These are phyloP conservation scores for Euryodendron excelsum DNA, from an alignment of 148 eudicot species.

Conservation along the genomic window DNA sequence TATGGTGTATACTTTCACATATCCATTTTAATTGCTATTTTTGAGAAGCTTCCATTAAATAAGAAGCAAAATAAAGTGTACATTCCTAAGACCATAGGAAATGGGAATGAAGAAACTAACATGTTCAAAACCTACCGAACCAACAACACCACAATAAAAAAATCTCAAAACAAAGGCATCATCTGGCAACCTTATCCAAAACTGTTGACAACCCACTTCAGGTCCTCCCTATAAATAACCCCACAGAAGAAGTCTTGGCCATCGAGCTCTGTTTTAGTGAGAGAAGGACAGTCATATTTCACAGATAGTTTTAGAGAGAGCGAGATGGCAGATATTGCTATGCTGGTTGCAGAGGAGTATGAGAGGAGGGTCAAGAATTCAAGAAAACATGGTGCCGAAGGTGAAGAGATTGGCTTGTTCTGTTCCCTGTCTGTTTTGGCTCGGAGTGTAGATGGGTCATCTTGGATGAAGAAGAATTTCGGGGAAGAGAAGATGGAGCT, in stretches of 20 bases:
- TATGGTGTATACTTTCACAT: too few species aligned
- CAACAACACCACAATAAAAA: neutral
- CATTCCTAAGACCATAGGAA: neutral
- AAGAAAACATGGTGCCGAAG: slow-evolving; percentile 27
- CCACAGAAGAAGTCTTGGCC: neutral
- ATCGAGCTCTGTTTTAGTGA: neutral
- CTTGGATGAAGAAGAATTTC: slow-evolving; percentile 18
- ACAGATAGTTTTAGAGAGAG: slow-evolving; percentile 6
- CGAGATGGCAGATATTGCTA: slow-evolving; percentile 79
- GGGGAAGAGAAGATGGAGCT: slow-evolving; percentile 21
- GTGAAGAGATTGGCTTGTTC: slow-evolving; percentile 20
- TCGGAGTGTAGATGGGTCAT: slow-evolving; percentile 17
- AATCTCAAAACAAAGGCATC: neutral
- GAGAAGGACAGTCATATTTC: neutral
- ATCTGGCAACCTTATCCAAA: slow-evolving; percentile 26
- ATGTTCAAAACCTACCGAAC: neutral
- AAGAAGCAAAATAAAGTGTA: neutral
- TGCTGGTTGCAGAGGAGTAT: slow-evolving; percentile 83
- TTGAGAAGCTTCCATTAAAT: neutral
- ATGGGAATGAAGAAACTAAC: neutral
- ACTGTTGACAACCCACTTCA: neutral
- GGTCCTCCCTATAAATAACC: slow-evolving; percentile 4
- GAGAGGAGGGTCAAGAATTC: slow-evolving; percentile 62
- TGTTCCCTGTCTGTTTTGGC: slow-evolving; percentile 21
- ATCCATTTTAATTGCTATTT: neutral